A percentile compares a stretch with the other conserved stretches of the same genome.
Conservation (phyloP, 495 filamentous ascomycete species). For the Usnea hakonensis region DNA sequence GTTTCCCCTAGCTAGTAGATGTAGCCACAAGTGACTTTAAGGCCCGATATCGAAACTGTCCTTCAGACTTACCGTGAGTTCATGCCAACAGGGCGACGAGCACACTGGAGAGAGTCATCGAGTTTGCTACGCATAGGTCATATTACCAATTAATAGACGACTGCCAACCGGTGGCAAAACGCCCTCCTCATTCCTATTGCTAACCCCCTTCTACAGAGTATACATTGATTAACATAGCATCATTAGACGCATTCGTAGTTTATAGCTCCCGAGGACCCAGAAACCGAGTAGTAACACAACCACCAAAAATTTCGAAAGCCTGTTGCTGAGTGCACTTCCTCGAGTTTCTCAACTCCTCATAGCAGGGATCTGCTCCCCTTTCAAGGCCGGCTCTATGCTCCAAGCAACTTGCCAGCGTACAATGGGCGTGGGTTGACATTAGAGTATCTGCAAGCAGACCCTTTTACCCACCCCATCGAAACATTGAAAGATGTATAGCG, state of each 20-base stretch:
- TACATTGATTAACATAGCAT: constrained; percentile 29
- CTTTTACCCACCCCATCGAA: no score
- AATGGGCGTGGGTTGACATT: no score
- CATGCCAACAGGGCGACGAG: constrained; percentile 26
- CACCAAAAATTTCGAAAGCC: constrained; percentile 10
- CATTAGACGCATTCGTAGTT: constrained; percentile 33
- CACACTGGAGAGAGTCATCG: constrained; percentile 22
- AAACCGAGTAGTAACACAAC: constrained; percentile 30
- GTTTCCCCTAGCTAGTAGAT: constrained; percentile 29
- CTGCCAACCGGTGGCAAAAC: constrained; percentile 36
- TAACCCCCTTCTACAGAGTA: constrained; percentile 26
- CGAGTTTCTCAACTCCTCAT: no score
- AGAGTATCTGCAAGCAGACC: no score
- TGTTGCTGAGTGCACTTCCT: not conserved
- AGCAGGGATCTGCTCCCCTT: no score
- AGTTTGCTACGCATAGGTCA: constrained; percentile 8
- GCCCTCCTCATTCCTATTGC: constrained; percentile 34
- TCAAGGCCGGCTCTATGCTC: no score
- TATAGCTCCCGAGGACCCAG: constrained; percentile 27
- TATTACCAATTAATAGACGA: constrained; percentile 38
- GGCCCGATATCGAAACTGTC: constrained; percentile 22
- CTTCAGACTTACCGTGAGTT: constrained; percentile 28
- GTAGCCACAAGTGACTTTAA: constrained; percentile 28
- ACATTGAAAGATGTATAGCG: no score
- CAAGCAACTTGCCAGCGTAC: no score